phyloP scores from a whole-genome alignment of 345 rosid species.

The Salix brachista region DNA sequence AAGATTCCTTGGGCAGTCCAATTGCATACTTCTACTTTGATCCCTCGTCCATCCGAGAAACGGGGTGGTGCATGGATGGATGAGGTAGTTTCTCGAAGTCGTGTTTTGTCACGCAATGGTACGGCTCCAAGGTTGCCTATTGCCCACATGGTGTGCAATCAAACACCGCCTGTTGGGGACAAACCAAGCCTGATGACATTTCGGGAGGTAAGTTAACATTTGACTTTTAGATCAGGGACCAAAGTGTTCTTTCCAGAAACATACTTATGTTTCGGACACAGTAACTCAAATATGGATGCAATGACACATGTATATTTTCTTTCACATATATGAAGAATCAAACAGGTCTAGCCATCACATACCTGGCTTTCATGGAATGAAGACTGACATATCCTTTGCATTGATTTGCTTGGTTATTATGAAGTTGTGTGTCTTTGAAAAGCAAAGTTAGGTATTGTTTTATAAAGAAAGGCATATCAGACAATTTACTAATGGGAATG shows the following conservation, averaged over 20 bases:
- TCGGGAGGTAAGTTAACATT: constrained; percentile 55
- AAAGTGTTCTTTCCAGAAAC: neutral
- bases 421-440: neutral
- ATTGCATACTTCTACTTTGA: constrained; percentile 90
- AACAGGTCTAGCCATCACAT: neutral
- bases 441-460: neutral
- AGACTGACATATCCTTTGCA: neutral
- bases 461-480: neutral
- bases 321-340: neutral
- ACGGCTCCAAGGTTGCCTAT: constrained; percentile 54
- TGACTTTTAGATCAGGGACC: neutral
- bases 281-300: neutral
- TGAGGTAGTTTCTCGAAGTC: constrained; percentile 80
- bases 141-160: constrained; percentile 97
- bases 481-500: neutral
- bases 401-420: neutral
- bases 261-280: neutral
- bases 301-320: neutral
- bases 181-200: constrained; percentile 97
- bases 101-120: constrained; percentile 55
- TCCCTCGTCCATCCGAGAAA: constrained; percentile 96
- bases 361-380: neutral
- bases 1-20: constrained; percentile 76
- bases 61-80: constrained; percentile 90
- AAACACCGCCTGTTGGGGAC: constrained; percentile 85